Conservation (phyloP, 768 basidiomycete genomes). For the Lactifluus echinatus region DNA sequence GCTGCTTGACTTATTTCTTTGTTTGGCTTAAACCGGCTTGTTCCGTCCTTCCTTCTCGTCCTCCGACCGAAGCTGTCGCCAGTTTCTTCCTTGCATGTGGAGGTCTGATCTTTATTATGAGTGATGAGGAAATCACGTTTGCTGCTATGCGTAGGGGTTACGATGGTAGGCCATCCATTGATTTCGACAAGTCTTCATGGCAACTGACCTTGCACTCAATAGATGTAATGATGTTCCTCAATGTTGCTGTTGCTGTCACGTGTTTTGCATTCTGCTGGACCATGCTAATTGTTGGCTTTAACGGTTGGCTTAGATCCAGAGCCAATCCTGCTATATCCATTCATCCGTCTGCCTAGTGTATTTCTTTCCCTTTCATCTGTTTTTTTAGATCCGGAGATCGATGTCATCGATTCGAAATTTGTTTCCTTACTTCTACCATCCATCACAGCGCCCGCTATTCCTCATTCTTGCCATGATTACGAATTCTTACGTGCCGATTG, state of each 20-base stretch:
- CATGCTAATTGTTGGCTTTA: constrained; percentile 63
- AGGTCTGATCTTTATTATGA: constrained; percentile 84
- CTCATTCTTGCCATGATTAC: background rate
- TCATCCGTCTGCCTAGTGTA: constrained; percentile 30
- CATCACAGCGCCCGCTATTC: background rate
- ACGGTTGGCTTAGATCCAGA: constrained; percentile 65
- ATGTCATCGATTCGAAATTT: background rate
- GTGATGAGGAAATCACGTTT: constrained; percentile 81
- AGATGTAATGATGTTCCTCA: constrained; percentile 90
- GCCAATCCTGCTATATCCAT: constrained; percentile 26
- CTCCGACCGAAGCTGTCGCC: constrained; percentile 87
- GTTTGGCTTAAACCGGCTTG: constrained; percentile 79
- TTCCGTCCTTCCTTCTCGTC: constrained; percentile 82
- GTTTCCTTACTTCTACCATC: background rate
- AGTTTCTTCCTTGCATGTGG: constrained; percentile 84
- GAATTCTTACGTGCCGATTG: background rate
- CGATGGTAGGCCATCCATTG: constrained; percentile 47
- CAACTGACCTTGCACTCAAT: background rate
- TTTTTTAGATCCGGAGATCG: no score
- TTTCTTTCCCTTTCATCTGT: background rate
- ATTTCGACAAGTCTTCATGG: background rate
- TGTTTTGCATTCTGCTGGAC: constrained; percentile 85
- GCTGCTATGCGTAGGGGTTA: constrained; percentile 86
- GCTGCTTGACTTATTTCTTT: constrained; percentile 91
- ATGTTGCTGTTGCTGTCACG: constrained; percentile 77